Percentiles rank a stretch among this genome's conserved stretches.
Evolutionary conservation across 139 green algal genomes (phyloP).

Genomic region (Chlorella sp.): DNA sequence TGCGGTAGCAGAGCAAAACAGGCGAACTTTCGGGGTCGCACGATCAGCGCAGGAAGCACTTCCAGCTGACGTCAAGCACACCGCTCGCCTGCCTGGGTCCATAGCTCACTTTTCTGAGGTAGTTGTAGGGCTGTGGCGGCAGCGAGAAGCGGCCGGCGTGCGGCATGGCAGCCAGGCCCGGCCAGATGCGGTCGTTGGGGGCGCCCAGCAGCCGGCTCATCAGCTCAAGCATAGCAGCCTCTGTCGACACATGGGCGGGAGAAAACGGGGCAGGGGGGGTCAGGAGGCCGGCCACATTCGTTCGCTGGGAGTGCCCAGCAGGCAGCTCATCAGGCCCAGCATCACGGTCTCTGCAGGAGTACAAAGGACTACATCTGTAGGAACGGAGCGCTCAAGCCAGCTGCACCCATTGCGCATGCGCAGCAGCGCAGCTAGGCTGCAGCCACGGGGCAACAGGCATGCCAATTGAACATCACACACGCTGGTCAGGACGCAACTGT

Average conservation of each 20-base stretch:
- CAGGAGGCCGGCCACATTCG: not conserved
- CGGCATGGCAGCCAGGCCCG: slow-evolving; percentile 52
- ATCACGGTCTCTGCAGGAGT: no score
- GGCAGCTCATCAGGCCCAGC: not conserved
- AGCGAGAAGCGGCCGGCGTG: slow-evolving; percentile 45
- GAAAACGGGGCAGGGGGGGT: not conserved
- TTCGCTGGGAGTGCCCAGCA: not conserved
- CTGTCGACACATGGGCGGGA: slow-evolving; percentile 13
- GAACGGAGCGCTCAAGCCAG: no score
- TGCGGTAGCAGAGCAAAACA: slow-evolving; percentile 10
- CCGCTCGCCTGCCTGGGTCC: no score
- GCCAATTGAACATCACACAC: no score
- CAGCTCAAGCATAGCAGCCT: slow-evolving; percentile 59
- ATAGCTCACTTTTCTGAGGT: slow-evolving; percentile 48
- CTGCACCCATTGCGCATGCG: no score
- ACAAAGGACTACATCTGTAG: no score
- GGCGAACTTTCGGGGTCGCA: no score
- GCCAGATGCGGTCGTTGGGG: slow-evolving; percentile 72
- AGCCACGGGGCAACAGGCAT: no score
- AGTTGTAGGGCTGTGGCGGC: slow-evolving; percentile 78
- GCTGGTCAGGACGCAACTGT: not conserved
- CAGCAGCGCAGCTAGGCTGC: no score
- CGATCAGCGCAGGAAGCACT: no score
- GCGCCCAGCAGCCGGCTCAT: slow-evolving; percentile 66
- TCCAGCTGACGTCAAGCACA: not conserved